Conservation (phyloP, 345 rosid species). For the Melaleuca quinquenervia region DNA sequence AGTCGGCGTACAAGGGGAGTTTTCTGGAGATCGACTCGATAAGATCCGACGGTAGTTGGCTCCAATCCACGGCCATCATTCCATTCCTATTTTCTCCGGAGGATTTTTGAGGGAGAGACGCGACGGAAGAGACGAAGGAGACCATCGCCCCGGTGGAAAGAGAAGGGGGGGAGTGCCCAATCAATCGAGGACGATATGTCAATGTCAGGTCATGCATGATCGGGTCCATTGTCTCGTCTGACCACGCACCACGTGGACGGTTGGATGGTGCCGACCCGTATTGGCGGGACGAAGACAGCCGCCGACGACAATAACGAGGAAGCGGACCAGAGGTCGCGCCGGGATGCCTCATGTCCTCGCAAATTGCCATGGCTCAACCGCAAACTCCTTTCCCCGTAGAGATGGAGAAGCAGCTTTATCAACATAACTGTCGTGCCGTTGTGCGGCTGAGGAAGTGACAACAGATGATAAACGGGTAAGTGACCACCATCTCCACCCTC, state of each 20-base stretch:
- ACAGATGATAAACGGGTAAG: background rate
- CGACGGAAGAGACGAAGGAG: background rate
- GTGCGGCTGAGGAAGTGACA: background rate
- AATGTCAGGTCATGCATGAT: background rate
- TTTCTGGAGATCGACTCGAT: slow-evolving; percentile 18
- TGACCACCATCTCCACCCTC: background rate
- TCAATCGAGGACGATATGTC: background rate
- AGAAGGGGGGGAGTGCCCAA: background rate
- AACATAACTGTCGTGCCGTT: background rate
- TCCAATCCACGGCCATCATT: slow-evolving; percentile 35
- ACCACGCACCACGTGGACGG: background rate
- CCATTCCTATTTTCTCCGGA: background rate
- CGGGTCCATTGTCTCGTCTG: background rate
- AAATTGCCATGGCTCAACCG: background rate
- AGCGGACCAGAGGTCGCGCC: background rate
- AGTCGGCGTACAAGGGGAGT: slow-evolving; percentile 29
- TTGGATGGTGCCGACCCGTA: background rate
- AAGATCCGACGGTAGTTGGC: slow-evolving; percentile 35
- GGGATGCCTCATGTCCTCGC: background rate
- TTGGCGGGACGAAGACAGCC: background rate
- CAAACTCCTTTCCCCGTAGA: background rate
- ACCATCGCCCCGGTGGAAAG: background rate
- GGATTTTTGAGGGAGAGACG: background rate
- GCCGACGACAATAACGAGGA: background rate
- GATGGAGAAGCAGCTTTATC: background rate